phyloP scores from a whole-genome alignment of 148 eudicot genomes.

The Suaeda aralocaspica region DNA sequence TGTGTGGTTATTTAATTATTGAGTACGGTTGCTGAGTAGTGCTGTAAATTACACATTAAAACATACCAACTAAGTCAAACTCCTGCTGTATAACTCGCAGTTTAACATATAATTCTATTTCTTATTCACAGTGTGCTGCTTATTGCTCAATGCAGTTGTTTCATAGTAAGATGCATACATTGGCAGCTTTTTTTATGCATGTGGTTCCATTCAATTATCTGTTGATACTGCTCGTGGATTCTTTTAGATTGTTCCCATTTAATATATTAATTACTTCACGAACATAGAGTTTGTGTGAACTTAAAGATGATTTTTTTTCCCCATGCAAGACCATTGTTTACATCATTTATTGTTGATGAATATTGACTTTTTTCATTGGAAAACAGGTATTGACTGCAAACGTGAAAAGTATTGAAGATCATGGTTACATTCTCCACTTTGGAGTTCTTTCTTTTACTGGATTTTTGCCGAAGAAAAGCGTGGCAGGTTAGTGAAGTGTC shows the following conservation, averaged over 20 bases:
- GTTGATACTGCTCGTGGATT: not conserved
- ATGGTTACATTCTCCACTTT: slow-evolving; percentile 91
- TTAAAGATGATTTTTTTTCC: not conserved
- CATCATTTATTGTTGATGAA: not conserved
- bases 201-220: too few relatives aligned
- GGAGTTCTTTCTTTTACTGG: slow-evolving; percentile 77
- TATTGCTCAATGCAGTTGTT: not conserved
- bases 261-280: not conserved
- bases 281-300: not conserved
- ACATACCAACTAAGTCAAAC: not conserved
- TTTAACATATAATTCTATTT: not conserved
- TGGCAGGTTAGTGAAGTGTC: too few relatives aligned
- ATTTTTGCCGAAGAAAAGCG: slow-evolving; percentile 57
- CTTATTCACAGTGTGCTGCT: not conserved
- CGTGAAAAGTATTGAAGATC: slow-evolving; percentile 95
- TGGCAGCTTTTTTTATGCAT: too few relatives aligned
- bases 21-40: not conserved
- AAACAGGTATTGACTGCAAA: slow-evolving; percentile 72
- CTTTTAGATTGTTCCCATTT: not conserved
- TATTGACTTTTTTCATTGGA: slow-evolving; percentile 2
- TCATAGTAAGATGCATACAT: too few relatives aligned
- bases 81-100: not conserved
- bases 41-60: not conserved
- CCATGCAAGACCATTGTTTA: not conserved
- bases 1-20: not conserved